Percentiles rank a stretch among this genome's conserved stretches.
phyloP scores from a whole-genome alignment of 1,139 yeast genomes.

The Hansenula lynferdii region DNA sequence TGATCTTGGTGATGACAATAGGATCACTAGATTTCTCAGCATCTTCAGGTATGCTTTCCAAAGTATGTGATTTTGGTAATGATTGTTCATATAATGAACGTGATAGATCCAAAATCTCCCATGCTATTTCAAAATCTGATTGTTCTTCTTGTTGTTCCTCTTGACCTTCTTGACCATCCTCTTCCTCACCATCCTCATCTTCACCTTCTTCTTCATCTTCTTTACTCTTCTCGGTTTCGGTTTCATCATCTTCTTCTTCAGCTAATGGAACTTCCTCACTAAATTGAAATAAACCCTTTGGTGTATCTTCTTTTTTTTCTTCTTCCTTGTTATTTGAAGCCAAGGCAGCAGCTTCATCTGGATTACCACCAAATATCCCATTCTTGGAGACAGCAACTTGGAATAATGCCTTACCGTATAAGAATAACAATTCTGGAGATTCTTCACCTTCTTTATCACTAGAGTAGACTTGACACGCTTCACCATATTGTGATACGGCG shows the following conservation, averaged over 20 bases:
- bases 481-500: constrained; percentile 70
- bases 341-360: constrained; percentile 23
- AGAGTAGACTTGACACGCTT: constrained; percentile 61
- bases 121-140: constrained; percentile 78
- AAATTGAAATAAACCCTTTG: constrained; percentile 43
- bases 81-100: constrained; percentile 53
- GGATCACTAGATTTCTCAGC: constrained; percentile 32
- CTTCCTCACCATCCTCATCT: constrained; percentile 23
- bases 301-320: constrained; percentile 15
- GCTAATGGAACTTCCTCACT: constrained; percentile 46
- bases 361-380: constrained; percentile 70
- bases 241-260: constrained; percentile 38
- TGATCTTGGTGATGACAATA: constrained; percentile 37
- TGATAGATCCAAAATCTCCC: constrained; percentile 80
- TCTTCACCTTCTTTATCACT: constrained; percentile 49
- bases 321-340: constrained; percentile 12
- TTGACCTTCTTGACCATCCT: constrained; percentile 25
- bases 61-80: constrained; percentile 10
- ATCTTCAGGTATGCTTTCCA: constrained; percentile 28
- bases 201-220: constrained; percentile 31
- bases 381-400: constrained; percentile 71
- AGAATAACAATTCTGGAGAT: constrained; percentile 65
- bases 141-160: constrained; percentile 45
- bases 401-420: constrained; percentile 80
- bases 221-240: constrained; percentile 27